Evolutionary conservation across 148 eudicot species (phyloP).

Genomic region (Rhododendron ovatum): DNA sequence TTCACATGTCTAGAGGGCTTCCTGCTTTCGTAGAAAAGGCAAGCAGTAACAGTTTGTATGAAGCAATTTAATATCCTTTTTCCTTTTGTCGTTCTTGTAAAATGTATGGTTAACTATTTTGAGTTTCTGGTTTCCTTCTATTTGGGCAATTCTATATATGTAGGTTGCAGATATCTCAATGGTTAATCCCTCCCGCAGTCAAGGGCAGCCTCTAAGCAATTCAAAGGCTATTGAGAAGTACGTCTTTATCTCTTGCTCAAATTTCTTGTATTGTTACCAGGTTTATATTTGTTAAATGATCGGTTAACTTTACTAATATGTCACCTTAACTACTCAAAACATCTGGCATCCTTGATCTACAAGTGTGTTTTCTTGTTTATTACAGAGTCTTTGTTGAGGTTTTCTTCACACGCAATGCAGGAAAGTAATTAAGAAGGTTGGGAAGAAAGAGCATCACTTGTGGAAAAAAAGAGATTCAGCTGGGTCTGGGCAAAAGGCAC

Average conservation of each 20-base stretch:
- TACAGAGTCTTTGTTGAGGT: slow-evolving; percentile 1
- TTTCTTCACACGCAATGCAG: slow-evolving; percentile 23
- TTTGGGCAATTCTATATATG: background rate
- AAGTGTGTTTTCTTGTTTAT: background rate
- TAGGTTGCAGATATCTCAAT: slow-evolving; percentile 6
- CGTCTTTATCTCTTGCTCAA: slow-evolving; percentile 11
- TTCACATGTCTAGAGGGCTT: slow-evolving; percentile 6
- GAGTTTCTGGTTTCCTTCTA: background rate
- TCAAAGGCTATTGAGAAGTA: slow-evolving; percentile 44
- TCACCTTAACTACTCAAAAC: background rate
- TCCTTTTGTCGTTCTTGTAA: background rate
- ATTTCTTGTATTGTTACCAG: background rate
- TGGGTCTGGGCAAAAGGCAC: slow-evolving; percentile 86
- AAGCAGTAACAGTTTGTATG: background rate
- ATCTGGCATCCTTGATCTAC: background rate
- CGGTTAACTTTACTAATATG: background rate
- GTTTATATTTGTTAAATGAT: background rate
- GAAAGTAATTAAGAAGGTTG: slow-evolving; percentile 40
- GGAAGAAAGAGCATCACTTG: slow-evolving; percentile 78
- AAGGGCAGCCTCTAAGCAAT: slow-evolving; percentile 6
- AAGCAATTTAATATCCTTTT: background rate
- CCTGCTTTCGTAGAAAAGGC: background rate
- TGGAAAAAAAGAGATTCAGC: slow-evolving; percentile 80
- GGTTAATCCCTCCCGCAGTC: slow-evolving; percentile 7
- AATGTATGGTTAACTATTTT: background rate